These are phyloP conservation scores for Ceratobasidium sp. DNA, from an alignment of 1,284 basidiomycete species.

Conservation along the genomic window DNA sequence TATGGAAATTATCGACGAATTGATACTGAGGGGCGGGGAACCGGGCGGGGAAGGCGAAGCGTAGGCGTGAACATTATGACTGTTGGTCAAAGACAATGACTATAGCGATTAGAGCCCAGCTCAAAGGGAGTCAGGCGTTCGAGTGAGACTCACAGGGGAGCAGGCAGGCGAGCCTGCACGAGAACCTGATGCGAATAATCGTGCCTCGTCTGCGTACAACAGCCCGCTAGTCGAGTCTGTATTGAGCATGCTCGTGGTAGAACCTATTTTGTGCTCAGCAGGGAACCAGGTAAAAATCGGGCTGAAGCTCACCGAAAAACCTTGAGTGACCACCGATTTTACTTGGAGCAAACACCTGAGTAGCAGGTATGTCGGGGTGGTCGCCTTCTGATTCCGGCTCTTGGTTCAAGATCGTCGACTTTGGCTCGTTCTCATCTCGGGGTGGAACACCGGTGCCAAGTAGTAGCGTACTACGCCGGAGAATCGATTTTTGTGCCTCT, in stretches of 20 bases:
- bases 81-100: not conserved
- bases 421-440: not conserved
- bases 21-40: not conserved
- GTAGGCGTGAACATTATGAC: not conserved
- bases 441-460: not conserved
- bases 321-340: conserved; percentile 30
- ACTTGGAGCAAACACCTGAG: conserved; percentile 41
- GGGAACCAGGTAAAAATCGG: not conserved
- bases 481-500: conserved; percentile 25
- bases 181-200: not conserved
- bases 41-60: not conserved
- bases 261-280: not conserved
- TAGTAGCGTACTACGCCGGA: conserved; percentile 16
- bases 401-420: not conserved
- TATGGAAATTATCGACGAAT: conserved; percentile 31
- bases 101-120: not conserved
- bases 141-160: not conserved
- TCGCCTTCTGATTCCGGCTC: not conserved
- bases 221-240: conserved; percentile 29
- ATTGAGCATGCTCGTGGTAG: not conserved
- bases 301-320: conserved; percentile 27
- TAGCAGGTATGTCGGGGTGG: conserved; percentile 26
- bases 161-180: not conserved
- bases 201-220: conserved; percentile 20
- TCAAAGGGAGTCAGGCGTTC: no score